A percentile compares a stretch with the other conserved stretches of the same genome.
These are phyloP conservation scores for Herpotrichia juniperi DNA, from an alignment of 2,329 filamentous ascomycete genomes.

Conservation along the genomic window DNA sequence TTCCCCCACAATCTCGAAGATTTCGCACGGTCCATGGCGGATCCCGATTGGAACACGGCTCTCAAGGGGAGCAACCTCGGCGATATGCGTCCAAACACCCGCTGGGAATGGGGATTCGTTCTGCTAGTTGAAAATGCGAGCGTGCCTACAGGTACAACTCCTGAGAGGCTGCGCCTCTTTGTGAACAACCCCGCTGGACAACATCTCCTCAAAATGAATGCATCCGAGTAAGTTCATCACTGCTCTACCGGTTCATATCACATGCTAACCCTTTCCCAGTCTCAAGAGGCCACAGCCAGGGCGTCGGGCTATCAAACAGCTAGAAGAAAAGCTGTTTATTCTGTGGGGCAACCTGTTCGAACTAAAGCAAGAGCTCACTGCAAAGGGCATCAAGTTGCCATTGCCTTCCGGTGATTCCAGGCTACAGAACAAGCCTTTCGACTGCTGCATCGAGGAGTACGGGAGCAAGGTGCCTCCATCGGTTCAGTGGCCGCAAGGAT, in stretches of 20 bases:
- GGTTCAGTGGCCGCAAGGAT: slow-evolving; percentile 5
- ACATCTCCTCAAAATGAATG: slow-evolving; percentile 61
- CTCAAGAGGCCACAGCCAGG: slow-evolving; percentile 56
- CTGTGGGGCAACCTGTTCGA: slow-evolving; percentile 79
- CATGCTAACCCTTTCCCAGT: slow-evolving; percentile 45
- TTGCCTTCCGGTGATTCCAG: slow-evolving; percentile 27
- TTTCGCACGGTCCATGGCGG: slow-evolving; percentile 63
- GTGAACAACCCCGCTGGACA: slow-evolving; percentile 67
- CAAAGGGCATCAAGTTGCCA: slow-evolving; percentile 26
- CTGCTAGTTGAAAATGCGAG: slow-evolving; percentile 76
- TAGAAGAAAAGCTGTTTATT: slow-evolving; percentile 75
- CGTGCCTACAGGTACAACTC: slow-evolving; percentile 27
- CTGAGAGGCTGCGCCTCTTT: slow-evolving; percentile 65
- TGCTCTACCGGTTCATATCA: neutral
- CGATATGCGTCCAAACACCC: slow-evolving; percentile 52
- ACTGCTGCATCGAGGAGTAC: slow-evolving; percentile 53
- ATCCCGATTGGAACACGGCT: slow-evolving; percentile 33
- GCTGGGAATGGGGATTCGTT: slow-evolving; percentile 86
- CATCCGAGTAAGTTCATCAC: slow-evolving; percentile 56
- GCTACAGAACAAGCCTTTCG: slow-evolving; percentile 51
- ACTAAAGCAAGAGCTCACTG: slow-evolving; percentile 67
- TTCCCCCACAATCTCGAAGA: slow-evolving; percentile 72
- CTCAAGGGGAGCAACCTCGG: slow-evolving; percentile 1
- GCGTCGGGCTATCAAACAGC: slow-evolving; percentile 49
- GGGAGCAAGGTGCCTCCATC: slow-evolving; percentile 19